Evolutionary conservation across 2,329 filamentous ascomycete species (phyloP), one percentile per base, ranked within the genome.

Genomic region (Colletotrichum tamarilloi): DNA sequence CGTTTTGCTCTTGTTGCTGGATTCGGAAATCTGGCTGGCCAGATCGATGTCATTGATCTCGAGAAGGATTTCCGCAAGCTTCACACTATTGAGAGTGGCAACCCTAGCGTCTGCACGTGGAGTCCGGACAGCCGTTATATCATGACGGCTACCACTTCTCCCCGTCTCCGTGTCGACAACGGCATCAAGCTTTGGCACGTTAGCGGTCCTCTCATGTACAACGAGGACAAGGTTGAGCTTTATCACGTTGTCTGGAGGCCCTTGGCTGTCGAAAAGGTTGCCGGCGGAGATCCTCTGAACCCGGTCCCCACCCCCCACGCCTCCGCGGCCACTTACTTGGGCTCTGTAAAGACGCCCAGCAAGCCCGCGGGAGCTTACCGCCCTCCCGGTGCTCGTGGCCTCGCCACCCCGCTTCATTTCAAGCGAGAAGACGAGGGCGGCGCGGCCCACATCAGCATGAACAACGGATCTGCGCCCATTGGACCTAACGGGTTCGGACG

Each of bases 321-420:
- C 8, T 98, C 96, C 42, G 97, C 96, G 12, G 84, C 93, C 42
- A 90, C 92, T 1, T 98, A 95, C 79, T 88, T 98, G 65, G 93
- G 92, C 76, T 95, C 93, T 4, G 92, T 94, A 79, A 98, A 98
- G 89, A 96, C 95, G 4, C 95, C 97, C 5, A 97, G 95, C 74
- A 99, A 99, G 87, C 95, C 97, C 57, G 95, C 94, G n/a, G 97
- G 97, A 77, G 97, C 97, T 3, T 99, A 99, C 82, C 93, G 97
- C 59, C 97, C 97, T 52, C 97, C 97, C 3, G 97, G 97, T 76
- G 97, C 97, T 32, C 93, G 97, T 77, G 97, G 97, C 65, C 92
- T 93, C 75, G 90, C 92, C 67, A 98, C 97, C 0, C 97, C 97
- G 11, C 87, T 98, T 75, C 94, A 97, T 78, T 99, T 98, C 87